Evolutionary conservation across 169 alveolate genomes (phyloP), one percentile per base, ranked within the genome.

Genomic region (Eimeria falciformis): DNA sequence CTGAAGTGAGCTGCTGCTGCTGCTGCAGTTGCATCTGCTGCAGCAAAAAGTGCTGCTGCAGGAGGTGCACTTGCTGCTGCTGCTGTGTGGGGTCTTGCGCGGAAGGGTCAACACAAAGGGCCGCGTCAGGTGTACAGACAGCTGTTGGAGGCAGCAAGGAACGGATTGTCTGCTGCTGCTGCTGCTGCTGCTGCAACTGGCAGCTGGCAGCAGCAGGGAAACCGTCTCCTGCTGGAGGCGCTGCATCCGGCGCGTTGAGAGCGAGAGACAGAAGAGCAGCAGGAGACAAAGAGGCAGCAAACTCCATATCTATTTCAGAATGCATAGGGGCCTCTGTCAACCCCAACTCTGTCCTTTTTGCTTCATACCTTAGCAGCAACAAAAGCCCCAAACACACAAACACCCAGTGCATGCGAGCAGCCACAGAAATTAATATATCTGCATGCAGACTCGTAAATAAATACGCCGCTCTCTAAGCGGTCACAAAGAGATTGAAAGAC

Each of bases 341-440:
- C 4, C 91, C 91, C 62, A 83, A 33, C 91, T 83, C 79, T 12
- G 62, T 68, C 11, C 91, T 78, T 66, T 83, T 83, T 47, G 91
- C 91, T 47, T 83, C 91, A 66, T 83, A 83, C 91, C 91, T 83
- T 78, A 23, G 21, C 5, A 2, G 1, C 33, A 47, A n/a, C 23
- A 40, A 53, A 78, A 25, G 45, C 88, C 65, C 14, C n/a, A n/a
- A n/a, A n/a, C n/a, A n/a, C n/a, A n/a, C n/a, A n/a, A n/a, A n/a
- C n/a, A n/a, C n/a, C n/a, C n/a, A n/a, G n/a, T n/a, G n/a, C n/a
- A n/a, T n/a, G n/a, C n/a, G n/a, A n/a, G n/a, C n/a, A n/a, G n/a
- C n/a, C n/a, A n/a, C n/a, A n/a, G n/a, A n/a, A n/a, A n/a, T n/a
- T n/a, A n/a, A n/a, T n/a, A n/a, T n/a, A n/a, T n/a, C n/a, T n/a